Evolutionary conservation across 2,329 filamentous ascomycete species (phyloP).

Genomic region (Alternaria atra): DNA sequence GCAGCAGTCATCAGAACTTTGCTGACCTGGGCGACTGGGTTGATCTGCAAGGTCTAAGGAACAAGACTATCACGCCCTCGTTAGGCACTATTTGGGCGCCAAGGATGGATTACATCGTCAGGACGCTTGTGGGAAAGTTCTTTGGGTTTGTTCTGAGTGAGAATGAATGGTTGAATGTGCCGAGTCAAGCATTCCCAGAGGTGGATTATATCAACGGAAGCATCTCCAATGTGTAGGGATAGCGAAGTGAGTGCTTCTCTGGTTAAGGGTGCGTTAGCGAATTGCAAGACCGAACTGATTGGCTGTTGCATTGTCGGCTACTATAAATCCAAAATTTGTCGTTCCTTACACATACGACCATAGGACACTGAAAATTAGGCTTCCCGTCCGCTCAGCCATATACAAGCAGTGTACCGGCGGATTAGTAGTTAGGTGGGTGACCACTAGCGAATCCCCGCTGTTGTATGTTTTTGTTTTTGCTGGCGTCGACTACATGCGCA

Average conservation of each 20-base stretch:
- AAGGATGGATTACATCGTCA: conserved; percentile 31
- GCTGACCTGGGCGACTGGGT: conserved; percentile 35
- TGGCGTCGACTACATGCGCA: too few relatives aligned
- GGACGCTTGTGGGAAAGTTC: conserved; percentile 20
- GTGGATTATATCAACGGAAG: neutral
- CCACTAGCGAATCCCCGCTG: too few relatives aligned
- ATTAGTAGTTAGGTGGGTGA: too few relatives aligned
- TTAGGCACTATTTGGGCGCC: conserved; percentile 26
- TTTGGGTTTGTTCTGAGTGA: conserved; percentile 24
- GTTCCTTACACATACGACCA: neutral
- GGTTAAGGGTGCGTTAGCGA: too few relatives aligned
- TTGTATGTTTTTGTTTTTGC: too few relatives aligned
- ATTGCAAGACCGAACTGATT: too few relatives aligned
- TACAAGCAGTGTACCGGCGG: too few relatives aligned
- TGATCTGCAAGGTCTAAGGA: conserved; percentile 29
- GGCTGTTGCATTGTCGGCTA: too few relatives aligned
- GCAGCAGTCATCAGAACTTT: conserved; percentile 31
- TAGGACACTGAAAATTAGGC: neutral
- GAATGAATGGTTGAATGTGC: conserved; percentile 8
- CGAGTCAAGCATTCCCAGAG: neutral
- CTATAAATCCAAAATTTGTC: neutral
- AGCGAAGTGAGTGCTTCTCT: too few relatives aligned
- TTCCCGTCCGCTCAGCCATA: too few relatives aligned
- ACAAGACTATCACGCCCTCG: conserved; percentile 18
- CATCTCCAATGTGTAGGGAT: neutral